Conservation (phyloP, 106 monocot species). For the Allium sativum region DNA sequence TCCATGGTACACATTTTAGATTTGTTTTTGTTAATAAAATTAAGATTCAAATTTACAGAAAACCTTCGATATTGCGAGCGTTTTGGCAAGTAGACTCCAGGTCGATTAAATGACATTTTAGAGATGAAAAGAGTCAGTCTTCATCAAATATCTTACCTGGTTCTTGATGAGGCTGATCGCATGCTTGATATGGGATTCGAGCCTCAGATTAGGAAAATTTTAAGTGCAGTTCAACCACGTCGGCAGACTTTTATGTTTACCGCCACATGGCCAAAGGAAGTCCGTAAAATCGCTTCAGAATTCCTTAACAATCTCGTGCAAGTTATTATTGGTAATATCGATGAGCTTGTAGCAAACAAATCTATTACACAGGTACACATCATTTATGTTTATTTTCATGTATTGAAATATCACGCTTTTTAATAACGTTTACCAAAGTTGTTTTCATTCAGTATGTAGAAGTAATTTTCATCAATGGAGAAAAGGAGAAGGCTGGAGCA, state of each 20-base stretch:
- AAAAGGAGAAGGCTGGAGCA: slow-evolving; percentile 52
- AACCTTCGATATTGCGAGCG: no score
- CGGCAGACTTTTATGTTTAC: slow-evolving; percentile 75
- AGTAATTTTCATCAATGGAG: slow-evolving; percentile 48
- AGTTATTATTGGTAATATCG: slow-evolving; percentile 55
- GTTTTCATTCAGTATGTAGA: slow-evolving; percentile 43
- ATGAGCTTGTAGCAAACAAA: slow-evolving; percentile 66
- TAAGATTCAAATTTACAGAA: no score
- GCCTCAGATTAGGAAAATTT: slow-evolving; percentile 53
- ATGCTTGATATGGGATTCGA: slow-evolving; percentile 86
- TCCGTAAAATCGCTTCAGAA: slow-evolving; percentile 54
- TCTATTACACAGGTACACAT: slow-evolving; percentile 51
- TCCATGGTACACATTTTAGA: no score
- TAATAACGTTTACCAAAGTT: not conserved
- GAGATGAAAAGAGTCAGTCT: slow-evolving; percentile 45
- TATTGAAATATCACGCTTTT: no score
- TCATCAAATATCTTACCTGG: slow-evolving; percentile 49
- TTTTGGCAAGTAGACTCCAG: no score
- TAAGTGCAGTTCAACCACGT: slow-evolving; percentile 36
- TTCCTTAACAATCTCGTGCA: slow-evolving; percentile 47
- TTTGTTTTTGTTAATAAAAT: no score
- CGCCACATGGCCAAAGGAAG: slow-evolving; percentile 69
- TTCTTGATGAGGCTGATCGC: slow-evolving; percentile 70
- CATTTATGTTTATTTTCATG: not conserved
- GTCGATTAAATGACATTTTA: slow-evolving; percentile 60